Conservation (phyloP, 108 stramenopile species). For the Cyclotella kingstonii region DNA sequence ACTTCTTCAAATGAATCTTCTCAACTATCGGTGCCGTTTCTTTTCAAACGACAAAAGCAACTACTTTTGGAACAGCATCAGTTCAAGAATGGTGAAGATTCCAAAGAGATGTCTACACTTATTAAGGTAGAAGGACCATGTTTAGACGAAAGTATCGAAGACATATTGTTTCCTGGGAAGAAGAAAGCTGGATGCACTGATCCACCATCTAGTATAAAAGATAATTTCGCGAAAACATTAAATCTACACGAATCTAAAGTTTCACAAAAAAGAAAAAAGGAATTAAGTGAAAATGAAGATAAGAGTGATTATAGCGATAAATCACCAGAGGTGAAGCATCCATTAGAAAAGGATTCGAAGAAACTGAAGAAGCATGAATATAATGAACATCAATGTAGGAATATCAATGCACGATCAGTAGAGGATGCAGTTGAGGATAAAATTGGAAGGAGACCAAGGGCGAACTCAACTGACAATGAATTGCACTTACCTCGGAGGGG, state of each 20-base stretch:
- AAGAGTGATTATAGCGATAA: background rate
- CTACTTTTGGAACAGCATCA: background rate
- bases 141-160: constrained; percentile 34
- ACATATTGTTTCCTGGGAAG: constrained; percentile 13
- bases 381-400: background rate
- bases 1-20: constrained; percentile 1
- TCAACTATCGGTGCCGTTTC: constrained; percentile 13
- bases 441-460: constrained; percentile 64
- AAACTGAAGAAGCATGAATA: background rate
- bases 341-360: background rate
- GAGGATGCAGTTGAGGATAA: constrained; percentile 74
- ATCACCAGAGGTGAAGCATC: background rate
- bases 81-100: background rate
- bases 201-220: background rate
- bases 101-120: no score
- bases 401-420: constrained; percentile 54
- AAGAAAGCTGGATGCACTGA: background rate
- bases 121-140: background rate
- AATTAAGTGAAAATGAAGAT: constrained; percentile 1
- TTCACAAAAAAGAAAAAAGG: background rate
- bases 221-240: background rate
- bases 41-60: constrained; percentile 10
- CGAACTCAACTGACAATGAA: constrained; percentile 81
- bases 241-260: background rate
- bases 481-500: constrained; percentile 76